These are phyloP conservation scores for Scedosporium dehoogii DNA, from an alignment of 2,329 filamentous ascomycete species.

Conservation along the genomic window DNA sequence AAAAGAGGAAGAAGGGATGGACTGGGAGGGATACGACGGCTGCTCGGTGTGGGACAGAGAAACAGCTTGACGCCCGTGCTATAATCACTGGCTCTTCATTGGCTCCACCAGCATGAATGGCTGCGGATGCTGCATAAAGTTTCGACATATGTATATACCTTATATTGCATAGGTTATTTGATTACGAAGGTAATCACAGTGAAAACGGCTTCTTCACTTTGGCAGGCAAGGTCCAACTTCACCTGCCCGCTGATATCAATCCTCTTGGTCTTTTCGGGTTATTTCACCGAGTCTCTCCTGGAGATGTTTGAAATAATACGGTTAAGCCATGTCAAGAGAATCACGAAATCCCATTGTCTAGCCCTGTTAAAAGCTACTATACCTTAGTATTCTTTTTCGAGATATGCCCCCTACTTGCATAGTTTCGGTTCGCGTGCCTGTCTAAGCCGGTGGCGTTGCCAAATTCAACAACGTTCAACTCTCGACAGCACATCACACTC, in stretches of 20 bases:
- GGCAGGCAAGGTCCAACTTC: no score
- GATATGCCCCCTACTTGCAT: not conserved
- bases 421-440: not conserved
- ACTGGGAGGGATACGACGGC: not conserved
- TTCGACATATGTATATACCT: constrained; percentile 4
- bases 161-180: not conserved
- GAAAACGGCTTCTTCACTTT: no score
- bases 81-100: constrained; percentile 1
- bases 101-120: not conserved
- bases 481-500: not conserved
- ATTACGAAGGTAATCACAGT: no score
- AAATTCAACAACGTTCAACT: not conserved
- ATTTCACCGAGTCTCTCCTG: not conserved
- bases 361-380: not conserved
- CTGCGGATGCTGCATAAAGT: not conserved
- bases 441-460: not conserved
- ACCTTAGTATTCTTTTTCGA: not conserved
- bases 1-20: not conserved
- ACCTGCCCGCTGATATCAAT: no score
- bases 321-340: no score
- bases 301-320: not conserved
- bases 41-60: not conserved
- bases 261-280: no score
- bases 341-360: not conserved
- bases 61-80: not conserved